Conservation (phyloP, 1,284 basidiomycete genomes). For the Abortiporus biennis region DNA sequence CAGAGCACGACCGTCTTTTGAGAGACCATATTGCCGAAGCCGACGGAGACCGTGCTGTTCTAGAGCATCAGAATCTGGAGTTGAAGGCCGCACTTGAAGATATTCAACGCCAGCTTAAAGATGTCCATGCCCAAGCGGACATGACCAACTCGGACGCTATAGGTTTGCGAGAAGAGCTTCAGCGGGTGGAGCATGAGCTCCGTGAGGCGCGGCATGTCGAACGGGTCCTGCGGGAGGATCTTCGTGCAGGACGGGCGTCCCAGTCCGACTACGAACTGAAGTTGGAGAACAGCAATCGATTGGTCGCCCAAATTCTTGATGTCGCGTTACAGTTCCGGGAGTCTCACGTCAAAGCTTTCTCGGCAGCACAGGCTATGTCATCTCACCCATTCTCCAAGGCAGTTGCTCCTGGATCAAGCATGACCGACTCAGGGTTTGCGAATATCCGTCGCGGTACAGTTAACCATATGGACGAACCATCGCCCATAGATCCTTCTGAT, state of each 20-base stretch:
- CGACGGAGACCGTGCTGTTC: conserved; percentile 84
- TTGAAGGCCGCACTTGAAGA: conserved; percentile 59
- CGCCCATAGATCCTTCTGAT: conserved; percentile 70
- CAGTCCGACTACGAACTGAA: conserved; percentile 62
- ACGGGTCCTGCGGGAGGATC: conserved; percentile 54
- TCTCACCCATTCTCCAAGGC: conserved; percentile 48
- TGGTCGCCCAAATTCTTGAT: conserved; percentile 70
- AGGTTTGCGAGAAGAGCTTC: conserved; percentile 66
- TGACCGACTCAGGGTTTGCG: conserved; percentile 41
- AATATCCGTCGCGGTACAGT: conserved; percentile 43
- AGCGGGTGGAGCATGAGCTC: conserved; percentile 61
- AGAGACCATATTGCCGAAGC: conserved; percentile 88
- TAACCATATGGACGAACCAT: conserved; percentile 55
- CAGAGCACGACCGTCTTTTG: conserved; percentile 79
- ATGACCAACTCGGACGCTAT: conserved; percentile 58
- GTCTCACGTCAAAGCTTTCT: conserved; percentile 64
- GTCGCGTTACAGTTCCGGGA: conserved; percentile 70
- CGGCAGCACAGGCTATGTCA: conserved; percentile 53
- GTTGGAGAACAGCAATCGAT: conserved; percentile 50
- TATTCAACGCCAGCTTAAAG: conserved; percentile 53
- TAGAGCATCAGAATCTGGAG: conserved; percentile 83
- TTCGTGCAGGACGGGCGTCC: conserved; percentile 52
- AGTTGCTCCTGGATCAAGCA: conserved; percentile 13
- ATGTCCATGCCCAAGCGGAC: conserved; percentile 50
- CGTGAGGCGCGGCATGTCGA: conserved; percentile 58